Conservation (phyloP, 2,329 filamentous ascomycete species). For the Fusarium sp. region DNA sequence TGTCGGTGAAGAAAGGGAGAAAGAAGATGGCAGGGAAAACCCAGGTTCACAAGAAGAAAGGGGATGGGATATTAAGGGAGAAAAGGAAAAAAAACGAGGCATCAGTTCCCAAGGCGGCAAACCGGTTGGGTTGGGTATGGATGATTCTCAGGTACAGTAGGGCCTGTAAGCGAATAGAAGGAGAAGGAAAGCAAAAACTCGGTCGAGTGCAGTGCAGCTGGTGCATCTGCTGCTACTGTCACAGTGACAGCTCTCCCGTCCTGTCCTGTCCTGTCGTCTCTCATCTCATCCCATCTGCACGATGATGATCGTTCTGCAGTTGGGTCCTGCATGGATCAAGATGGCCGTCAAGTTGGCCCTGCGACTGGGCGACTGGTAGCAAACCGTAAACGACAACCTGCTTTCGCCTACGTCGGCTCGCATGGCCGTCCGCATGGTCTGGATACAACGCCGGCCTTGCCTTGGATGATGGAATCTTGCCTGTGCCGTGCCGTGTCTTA, state of each 20-base stretch:
- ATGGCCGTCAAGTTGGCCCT: constrained; percentile 5
- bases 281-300: constrained; percentile 27
- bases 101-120: constrained; percentile 26
- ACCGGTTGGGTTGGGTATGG: constrained; percentile 20
- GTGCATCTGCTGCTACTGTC: neutral
- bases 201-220: neutral
- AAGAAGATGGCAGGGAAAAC: constrained; percentile 21
- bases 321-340: constrained; percentile 25
- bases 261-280: neutral
- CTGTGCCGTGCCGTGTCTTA: neutral
- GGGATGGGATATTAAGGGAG: neutral
- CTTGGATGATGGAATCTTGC: neutral
- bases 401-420: neutral
- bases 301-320: constrained; percentile 38
- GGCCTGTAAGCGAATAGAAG: constrained; percentile 25
- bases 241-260: constrained; percentile 14
- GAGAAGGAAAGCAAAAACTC: neutral
- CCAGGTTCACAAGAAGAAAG: constrained; percentile 15
- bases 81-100: constrained; percentile 5
- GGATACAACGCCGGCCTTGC: neutral
- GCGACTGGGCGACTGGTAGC: neutral
- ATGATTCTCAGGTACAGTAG: constrained; percentile 35
- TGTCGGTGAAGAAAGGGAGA: constrained; percentile 35
- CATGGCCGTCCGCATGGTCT: neutral
- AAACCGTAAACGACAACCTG: neutral